A percentile compares a stretch with the other conserved stretches of the same genome.
phyloP scores from a whole-genome alignment of 441 rosid genomes.

The Jatropha multifida region DNA sequence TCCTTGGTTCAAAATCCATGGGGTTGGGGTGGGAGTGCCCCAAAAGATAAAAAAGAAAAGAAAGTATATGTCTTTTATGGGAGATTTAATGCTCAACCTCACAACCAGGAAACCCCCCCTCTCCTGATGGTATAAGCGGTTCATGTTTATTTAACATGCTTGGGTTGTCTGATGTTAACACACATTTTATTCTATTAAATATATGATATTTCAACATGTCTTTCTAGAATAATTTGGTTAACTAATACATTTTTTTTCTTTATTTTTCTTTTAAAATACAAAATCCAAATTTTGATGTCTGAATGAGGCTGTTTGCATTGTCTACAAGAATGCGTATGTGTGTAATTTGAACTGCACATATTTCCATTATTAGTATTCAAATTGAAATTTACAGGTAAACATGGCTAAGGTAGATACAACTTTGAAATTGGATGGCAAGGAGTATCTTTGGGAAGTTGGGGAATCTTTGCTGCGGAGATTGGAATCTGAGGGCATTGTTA shows the following conservation, averaged over 20 bases:
- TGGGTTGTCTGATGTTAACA: neutral
- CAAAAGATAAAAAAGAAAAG: neutral
- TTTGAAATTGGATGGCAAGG: conserved; percentile 49
- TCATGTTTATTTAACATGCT: neutral
- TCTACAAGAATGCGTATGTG: neutral
- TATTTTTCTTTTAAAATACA: neutral
- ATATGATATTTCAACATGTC: neutral
- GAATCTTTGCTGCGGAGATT: conserved; percentile 65
- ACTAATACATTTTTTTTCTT: neutral
- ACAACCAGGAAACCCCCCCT: neutral
- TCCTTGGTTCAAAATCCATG: neutral
- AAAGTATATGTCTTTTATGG: neutral
- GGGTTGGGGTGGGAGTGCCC: neutral
- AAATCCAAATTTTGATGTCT: neutral
- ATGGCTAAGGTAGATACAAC: conserved; percentile 30
- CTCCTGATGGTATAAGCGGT: no score
- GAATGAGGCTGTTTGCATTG: neutral
- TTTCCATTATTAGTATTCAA: conserved; percentile 6
- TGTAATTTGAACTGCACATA: conserved; percentile 9
- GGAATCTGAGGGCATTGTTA: conserved; percentile 67
- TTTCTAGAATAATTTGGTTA: neutral
- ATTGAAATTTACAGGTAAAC: conserved; percentile 52
- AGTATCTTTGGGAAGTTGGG: conserved; percentile 59
- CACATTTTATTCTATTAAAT: conserved; percentile 2
- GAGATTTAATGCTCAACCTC: neutral